Evolutionary conservation across 805 yeast species (phyloP).

Genomic region (Torulaspora gathmanii): DNA sequence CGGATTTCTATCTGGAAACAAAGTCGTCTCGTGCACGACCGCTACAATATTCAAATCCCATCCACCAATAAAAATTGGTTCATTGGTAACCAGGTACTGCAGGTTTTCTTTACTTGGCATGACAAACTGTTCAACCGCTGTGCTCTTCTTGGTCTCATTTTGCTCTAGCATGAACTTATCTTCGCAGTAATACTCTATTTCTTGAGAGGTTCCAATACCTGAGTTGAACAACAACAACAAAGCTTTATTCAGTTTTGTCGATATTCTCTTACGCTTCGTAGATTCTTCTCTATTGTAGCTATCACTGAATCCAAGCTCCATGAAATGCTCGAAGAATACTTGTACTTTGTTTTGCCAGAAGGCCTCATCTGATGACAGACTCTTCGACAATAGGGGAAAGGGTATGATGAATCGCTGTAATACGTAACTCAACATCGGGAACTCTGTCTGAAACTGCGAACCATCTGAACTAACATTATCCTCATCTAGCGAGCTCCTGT

Average conservation of each 20-base stretch:
- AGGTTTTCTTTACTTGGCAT: constrained; percentile 42
- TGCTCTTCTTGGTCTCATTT: constrained; percentile 31
- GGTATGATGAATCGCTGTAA: constrained; percentile 57
- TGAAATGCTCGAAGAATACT: constrained; percentile 74
- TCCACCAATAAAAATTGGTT: constrained; percentile 46
- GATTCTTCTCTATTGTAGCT: constrained; percentile 70
- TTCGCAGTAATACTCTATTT: constrained; percentile 44
- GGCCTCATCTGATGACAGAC: constrained; percentile 43
- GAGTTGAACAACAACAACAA: constrained; percentile 69
- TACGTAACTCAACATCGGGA: constrained; percentile 68
- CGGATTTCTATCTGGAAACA: constrained; percentile 11
- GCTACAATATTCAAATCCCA: constrained; percentile 64
- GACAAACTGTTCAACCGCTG: constrained; percentile 34
- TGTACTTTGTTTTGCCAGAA: constrained; percentile 83
- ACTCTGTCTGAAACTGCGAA: constrained; percentile 30
- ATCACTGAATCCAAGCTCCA: constrained; percentile 63
- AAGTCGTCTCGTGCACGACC: constrained; percentile 38
- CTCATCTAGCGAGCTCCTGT: background rate
- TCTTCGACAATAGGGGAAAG: constrained; percentile 65
- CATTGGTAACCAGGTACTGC: constrained; percentile 32
- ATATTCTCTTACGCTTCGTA: constrained; percentile 64
- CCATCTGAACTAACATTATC: background rate
- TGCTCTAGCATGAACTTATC: constrained; percentile 30
- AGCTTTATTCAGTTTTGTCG: constrained; percentile 56
- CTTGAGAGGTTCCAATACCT: constrained; percentile 59